A percentile compares a stretch with the other conserved stretches of the same genome.
These are phyloP conservation scores for Hydnum rufescens DNA, from an alignment of 768 basidiomycete species.

Conservation along the genomic window DNA sequence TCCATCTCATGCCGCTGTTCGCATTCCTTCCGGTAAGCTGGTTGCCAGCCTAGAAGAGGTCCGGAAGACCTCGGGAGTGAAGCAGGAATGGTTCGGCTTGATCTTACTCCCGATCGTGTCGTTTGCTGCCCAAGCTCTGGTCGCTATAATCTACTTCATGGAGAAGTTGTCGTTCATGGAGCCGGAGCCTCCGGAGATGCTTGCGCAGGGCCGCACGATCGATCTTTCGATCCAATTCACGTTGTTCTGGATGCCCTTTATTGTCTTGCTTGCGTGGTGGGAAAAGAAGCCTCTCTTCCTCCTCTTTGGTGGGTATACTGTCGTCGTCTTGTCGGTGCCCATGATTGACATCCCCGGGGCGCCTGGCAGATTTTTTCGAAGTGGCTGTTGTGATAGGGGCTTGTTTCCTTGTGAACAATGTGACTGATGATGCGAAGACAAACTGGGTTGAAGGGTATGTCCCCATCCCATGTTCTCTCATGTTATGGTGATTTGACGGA, in stretches of 20 bases:
- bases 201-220: slow-evolving; percentile 50
- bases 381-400: slow-evolving; percentile 36
- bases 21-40: no score
- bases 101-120: slow-evolving; percentile 53
- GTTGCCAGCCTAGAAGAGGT: slow-evolving; percentile 47
- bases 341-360: no score
- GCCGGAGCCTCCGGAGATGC: slow-evolving; percentile 28
- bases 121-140: slow-evolving; percentile 48
- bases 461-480: no score
- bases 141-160: slow-evolving; percentile 38
- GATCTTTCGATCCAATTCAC: slow-evolving; percentile 63
- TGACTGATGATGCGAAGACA: slow-evolving; percentile 59
- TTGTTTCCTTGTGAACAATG: slow-evolving; percentile 61
- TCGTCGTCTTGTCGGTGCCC: no score
- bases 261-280: slow-evolving; percentile 54
- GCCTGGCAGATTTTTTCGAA: slow-evolving; percentile 9
- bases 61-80: slow-evolving; percentile 23
- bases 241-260: slow-evolving; percentile 60
- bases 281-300: slow-evolving; percentile 35
- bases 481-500: no score
- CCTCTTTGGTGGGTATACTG: slow-evolving; percentile 41
- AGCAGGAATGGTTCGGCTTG: slow-evolving; percentile 55
- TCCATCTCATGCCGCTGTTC: no score
- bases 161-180: slow-evolving; percentile 24
- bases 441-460: slow-evolving; percentile 65